Evolutionary conservation across 345 rosid species (phyloP).

Genomic region (Alliaria petiolata): DNA sequence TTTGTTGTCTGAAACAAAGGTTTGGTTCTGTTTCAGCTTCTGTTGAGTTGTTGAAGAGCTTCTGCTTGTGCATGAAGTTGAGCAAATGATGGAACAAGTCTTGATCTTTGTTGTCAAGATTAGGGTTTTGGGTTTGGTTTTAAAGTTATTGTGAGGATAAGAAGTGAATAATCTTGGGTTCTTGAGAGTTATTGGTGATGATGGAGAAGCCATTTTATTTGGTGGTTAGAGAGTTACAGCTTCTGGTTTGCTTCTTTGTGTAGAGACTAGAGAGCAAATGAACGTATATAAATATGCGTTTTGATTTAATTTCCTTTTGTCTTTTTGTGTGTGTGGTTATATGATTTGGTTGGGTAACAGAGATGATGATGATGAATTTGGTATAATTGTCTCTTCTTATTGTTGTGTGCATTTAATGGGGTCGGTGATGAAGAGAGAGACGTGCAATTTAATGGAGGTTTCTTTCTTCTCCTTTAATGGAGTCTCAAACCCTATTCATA

Average conservation of each 20-base stretch:
- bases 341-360: constrained; percentile 10
- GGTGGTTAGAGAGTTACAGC: background rate
- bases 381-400: constrained; percentile 1
- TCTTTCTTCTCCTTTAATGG: constrained; percentile 27
- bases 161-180: constrained; percentile 17
- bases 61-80: constrained; percentile 38
- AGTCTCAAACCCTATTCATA: no score
- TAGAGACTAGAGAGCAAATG: constrained; percentile 1
- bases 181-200: constrained; percentile 1
- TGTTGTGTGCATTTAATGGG: constrained; percentile 24
- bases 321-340: background rate
- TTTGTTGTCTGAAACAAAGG: background rate
- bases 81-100: constrained; percentile 12
- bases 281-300: background rate
- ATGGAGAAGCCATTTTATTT: constrained; percentile 36
- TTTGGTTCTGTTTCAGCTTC: background rate
- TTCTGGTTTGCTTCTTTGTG: background rate
- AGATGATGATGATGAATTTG: constrained; percentile 14
- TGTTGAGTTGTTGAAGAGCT: constrained; percentile 17
- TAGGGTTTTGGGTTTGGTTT: constrained; percentile 14
- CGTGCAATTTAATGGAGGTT: constrained; percentile 14
- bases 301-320: background rate
- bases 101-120: constrained; percentile 5
- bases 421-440: constrained; percentile 22
- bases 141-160: constrained; percentile 14